Base-by-base conservation (phyloP, 768 basidiomycete species). In the Amanita polypyramis region DNA sequence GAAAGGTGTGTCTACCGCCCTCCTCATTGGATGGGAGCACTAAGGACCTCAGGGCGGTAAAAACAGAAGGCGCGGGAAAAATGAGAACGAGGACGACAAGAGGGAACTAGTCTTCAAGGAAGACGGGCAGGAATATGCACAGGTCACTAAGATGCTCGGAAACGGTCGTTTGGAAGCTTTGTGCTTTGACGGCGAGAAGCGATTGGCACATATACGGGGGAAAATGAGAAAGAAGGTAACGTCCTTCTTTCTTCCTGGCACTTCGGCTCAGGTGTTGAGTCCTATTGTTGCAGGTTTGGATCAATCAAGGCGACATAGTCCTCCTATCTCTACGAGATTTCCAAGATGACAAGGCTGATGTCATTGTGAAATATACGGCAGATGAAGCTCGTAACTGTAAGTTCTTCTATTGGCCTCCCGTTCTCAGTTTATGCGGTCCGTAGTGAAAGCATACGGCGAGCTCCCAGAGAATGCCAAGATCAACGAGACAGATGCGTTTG, bases 11-110 rank as follows among this genome's bases (percentile, higher is more conserved):
- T 40, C 21, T 19, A 12, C 2, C 41, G 8, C 15, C 44, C 48
- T 45, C 14, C 21, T 43, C 43, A 35, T 19, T 37, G 42, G 45
- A 25, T 9, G 25, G 5, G 43, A 11, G 38, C 10, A 17, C 38
- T 27, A 41, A 23, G 19, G 2, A 19, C 33, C 27, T 33, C 34
- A 99, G 94, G 95, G 95, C 65, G 96, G 95, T 53, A 98, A 99
- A 77, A 99, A 98, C 73, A 80, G 95, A 70, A 79, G 96, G 79
- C 79, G 96, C 70, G 96, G 96, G 76, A 99, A 99, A 80, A 98
- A 97, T 70, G 95, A 99, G 73, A 96, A 95, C 70, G 96, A 98
- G 48, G 88, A 90, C 58, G 90, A 96, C 72, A 98, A 97, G 76
- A 87, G 96, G 58, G 96, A 99, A 66, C 79, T 98, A 49, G 93